Percentiles rank a stretch among this genome's conserved stretches.
Conservation (phyloP, 805 yeast genomes). For the Wickerhamomyces chambardii region DNA sequence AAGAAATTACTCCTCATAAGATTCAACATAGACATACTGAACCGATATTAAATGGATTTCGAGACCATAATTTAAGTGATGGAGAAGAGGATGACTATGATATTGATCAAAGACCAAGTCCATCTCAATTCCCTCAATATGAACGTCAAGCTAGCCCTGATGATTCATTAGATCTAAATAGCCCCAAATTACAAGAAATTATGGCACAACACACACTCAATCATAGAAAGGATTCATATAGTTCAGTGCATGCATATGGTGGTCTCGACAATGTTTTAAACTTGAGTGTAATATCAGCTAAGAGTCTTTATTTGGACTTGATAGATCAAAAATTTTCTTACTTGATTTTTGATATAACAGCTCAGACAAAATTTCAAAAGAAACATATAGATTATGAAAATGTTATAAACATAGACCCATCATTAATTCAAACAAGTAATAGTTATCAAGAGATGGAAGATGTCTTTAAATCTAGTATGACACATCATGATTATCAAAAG, state of each 20-base stretch:
- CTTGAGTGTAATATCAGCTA: slow-evolving; percentile 42
- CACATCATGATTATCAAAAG: slow-evolving; percentile 6
- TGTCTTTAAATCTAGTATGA: slow-evolving; percentile 1
- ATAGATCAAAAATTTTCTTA: slow-evolving; percentile 30
- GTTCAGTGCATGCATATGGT: slow-evolving; percentile 28
- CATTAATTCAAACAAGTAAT: slow-evolving; percentile 22
- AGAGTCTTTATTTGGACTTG: slow-evolving; percentile 30
- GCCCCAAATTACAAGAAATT: slow-evolving; percentile 2
- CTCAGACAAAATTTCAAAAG: slow-evolving; percentile 19
- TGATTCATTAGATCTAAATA: not conserved
- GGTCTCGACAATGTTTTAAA: slow-evolving; percentile 16
- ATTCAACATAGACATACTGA: slow-evolving; percentile 1
- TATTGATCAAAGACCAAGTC: not conserved
- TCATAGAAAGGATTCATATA: slow-evolving; percentile 29
- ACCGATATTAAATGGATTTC: not conserved
- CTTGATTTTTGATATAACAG: slow-evolving; percentile 31
- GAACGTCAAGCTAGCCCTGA: too few species aligned
- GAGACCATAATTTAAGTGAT: not conserved
- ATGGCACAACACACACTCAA: slow-evolving; percentile 2
- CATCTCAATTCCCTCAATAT: too few species aligned
- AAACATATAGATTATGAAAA: slow-evolving; percentile 29
- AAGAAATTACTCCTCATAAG: slow-evolving; percentile 1
- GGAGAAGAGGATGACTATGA: slow-evolving; percentile 1
- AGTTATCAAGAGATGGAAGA: slow-evolving; percentile 19
- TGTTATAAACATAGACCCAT: slow-evolving; percentile 31